Base-by-base conservation (phyloP, 495 filamentous ascomycete genomes). In the Cairneyella variabilis region DNA sequence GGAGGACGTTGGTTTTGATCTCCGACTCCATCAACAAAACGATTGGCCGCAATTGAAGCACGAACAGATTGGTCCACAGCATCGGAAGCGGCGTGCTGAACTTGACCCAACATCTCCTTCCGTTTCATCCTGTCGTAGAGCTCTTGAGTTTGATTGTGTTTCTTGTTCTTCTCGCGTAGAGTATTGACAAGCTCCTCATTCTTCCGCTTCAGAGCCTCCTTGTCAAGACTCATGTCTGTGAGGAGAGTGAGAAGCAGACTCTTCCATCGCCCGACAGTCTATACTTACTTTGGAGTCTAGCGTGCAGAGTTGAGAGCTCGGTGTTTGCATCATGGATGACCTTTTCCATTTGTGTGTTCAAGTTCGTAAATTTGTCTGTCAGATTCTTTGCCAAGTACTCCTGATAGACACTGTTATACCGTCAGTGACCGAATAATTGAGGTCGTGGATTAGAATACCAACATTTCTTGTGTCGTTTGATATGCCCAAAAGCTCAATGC, bases 401-500 rank as follows among this genome's bases (percentile, higher is more conserved):
- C 59, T 96, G 90, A 61, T 91, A 96, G 55, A 89, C 76, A 41
- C 91, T 95, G 42, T 4, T 16, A 5, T 12, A 20, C 11, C 12
- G 10, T 52, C 41, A 57, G 48, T 61, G 18, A 27, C 41, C 9
- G 38, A 53, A 56, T 48, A 8, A 54, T 50, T 6, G n/a, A 0
- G 14, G 16, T 45, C 23, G 8, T 10, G 22, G 43, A 1, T 40
- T 37, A 10, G 26, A 7, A 37, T 3, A 61, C 75, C 38, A 27
- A 95, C 90, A 97, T 90, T 71, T 97, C 89, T 62, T 96, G 91
- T 5, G 84, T 86, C 12, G 88, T 84, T 60, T 97, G 93, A 65
- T 96, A 97, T 30, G 84, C 82, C 87, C 90, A 98, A 63, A 97
- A 97, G 14, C 77, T 81, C 49, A 97, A 66, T 3, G 85, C 93